A percentile compares a stretch with the other conserved stretches of the same genome.
Conservation (phyloP, 2,329 filamentous ascomycete genomes). For the Grosmannia huntii region DNA sequence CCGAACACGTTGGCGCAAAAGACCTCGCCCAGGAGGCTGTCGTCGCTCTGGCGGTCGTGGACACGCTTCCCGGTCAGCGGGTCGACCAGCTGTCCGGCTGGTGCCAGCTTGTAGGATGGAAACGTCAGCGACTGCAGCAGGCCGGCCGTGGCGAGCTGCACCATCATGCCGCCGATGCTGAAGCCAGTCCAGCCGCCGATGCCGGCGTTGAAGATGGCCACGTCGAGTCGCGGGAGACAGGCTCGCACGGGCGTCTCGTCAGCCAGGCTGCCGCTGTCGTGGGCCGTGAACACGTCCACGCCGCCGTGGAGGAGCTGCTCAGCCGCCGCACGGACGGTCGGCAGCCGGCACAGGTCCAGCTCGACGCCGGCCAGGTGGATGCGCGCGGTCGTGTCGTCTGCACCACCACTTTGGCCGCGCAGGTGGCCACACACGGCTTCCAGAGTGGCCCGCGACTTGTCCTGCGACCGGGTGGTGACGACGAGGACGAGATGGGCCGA, state of each 20-base stretch:
- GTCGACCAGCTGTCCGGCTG: conserved; percentile 30
- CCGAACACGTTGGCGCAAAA: conserved; percentile 93
- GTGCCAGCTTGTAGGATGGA: conserved; percentile 62
- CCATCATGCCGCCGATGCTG: conserved; percentile 49
- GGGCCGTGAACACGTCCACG: conserved; percentile 30
- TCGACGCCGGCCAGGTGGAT: conserved; percentile 46
- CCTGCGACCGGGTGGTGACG: conserved; percentile 64
- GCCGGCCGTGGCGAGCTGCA: conserved; percentile 41
- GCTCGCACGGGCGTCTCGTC: background rate
- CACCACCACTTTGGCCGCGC: conserved; percentile 19
- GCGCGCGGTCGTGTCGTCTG: conserved; percentile 24
- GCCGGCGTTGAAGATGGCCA: conserved; percentile 74
- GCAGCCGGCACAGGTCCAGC: conserved; percentile 48
- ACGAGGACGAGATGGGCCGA: conserved; percentile 66
- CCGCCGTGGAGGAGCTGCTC: conserved; percentile 29
- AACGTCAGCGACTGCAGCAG: conserved; percentile 58
- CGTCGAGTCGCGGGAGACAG: conserved; percentile 51
- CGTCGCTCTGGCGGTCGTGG: conserved; percentile 17
- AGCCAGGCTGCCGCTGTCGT: conserved; percentile 15
- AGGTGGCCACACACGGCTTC: conserved; percentile 51
- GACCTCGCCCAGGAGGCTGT: conserved; percentile 53
- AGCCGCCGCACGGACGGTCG: conserved; percentile 36
- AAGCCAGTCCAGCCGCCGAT: conserved; percentile 78
- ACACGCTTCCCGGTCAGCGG: conserved; percentile 26
- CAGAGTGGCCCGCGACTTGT: conserved; percentile 65